Conservation (phyloP, 2,329 filamentous ascomycete genomes). For the Metarhizium sp. region DNA sequence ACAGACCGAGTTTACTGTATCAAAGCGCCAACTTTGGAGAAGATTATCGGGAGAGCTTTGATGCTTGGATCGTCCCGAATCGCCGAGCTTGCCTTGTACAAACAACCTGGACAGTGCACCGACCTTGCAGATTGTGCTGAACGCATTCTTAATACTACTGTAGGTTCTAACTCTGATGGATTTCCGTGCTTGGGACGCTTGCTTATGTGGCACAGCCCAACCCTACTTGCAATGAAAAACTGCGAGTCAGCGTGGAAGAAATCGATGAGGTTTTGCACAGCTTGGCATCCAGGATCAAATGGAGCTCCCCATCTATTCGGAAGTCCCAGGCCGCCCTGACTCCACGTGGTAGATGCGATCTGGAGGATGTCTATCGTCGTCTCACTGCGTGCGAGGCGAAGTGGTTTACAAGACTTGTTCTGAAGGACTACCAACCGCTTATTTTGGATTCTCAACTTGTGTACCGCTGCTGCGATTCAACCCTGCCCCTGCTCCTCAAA, state of each 20-base stretch:
- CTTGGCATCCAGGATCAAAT: constrained; percentile 59
- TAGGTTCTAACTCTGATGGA: constrained; percentile 19
- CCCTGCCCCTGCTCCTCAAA: constrained; percentile 59
- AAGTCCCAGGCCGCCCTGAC: constrained; percentile 18
- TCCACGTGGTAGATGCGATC: constrained; percentile 27
- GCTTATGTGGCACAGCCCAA: constrained; percentile 31
- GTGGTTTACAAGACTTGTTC: constrained; percentile 74
- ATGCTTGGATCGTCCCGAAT: constrained; percentile 52
- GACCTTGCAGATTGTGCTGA: constrained; percentile 69
- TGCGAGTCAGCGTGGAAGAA: constrained; percentile 56
- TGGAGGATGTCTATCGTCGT: constrained; percentile 49
- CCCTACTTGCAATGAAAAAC: constrained; percentile 16
- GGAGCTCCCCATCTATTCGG: constrained; percentile 58
- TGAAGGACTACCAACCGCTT: constrained; percentile 67
- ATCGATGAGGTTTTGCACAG: constrained; percentile 57
- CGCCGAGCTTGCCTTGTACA: constrained; percentile 54
- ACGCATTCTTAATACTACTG: constrained; percentile 51
- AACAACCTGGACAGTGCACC: constrained; percentile 40
- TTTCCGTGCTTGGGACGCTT: background rate
- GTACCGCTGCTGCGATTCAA: constrained; percentile 54
- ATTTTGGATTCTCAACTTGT: constrained; percentile 47
- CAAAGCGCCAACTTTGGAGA: constrained; percentile 50
- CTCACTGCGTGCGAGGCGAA: constrained; percentile 65
- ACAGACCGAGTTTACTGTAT: constrained; percentile 72
- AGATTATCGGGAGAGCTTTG: constrained; percentile 59